Evolutionary conservation across 352 stramenopile species (phyloP).

Genomic region (Phytopythium kandeliae): DNA sequence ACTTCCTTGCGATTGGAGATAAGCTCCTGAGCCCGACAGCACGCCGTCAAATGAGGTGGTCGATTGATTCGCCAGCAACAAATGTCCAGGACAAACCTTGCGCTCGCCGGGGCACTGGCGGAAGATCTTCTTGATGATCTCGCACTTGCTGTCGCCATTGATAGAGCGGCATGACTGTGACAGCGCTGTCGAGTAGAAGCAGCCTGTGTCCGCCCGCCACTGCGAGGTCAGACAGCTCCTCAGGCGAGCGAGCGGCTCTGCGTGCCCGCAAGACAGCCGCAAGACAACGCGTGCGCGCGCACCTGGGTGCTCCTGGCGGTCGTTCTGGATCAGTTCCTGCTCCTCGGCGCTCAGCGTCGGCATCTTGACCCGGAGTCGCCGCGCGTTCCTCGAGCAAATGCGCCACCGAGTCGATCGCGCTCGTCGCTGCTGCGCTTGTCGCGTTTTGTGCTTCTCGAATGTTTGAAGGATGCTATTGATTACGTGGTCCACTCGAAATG

Average conservation of each 20-base stretch:
- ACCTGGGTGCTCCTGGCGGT: slow-evolving; percentile 64
- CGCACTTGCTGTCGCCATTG: slow-evolving; percentile 83
- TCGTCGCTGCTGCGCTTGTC: not conserved
- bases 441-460: slow-evolving; percentile 1
- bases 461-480: not conserved
- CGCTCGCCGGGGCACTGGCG: slow-evolving; percentile 63
- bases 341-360: slow-evolving; percentile 62
- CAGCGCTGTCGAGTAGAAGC: slow-evolving; percentile 77
- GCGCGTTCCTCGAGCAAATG: not conserved
- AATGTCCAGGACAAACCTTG: slow-evolving; percentile 21
- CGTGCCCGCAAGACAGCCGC: not conserved
- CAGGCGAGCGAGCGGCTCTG: not conserved
- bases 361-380: slow-evolving; percentile 19
- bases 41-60: too few relatives aligned
- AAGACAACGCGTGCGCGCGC: not conserved
- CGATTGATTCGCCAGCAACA: not conserved
- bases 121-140: slow-evolving; percentile 85
- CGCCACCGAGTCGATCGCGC: not conserved
- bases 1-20: slow-evolving; percentile 78
- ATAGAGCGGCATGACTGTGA: slow-evolving; percentile 74
- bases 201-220: slow-evolving; percentile 20
- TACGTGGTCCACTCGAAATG: too few relatives aligned
- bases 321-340: slow-evolving; percentile 65
- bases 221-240: too few relatives aligned
- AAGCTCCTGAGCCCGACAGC: slow-evolving; percentile 56